A percentile compares a stretch with the other conserved stretches of the same genome.
phyloP scores from a whole-genome alignment of 2,329 filamentous ascomycete species.

The Nannizzia gypsea region DNA sequence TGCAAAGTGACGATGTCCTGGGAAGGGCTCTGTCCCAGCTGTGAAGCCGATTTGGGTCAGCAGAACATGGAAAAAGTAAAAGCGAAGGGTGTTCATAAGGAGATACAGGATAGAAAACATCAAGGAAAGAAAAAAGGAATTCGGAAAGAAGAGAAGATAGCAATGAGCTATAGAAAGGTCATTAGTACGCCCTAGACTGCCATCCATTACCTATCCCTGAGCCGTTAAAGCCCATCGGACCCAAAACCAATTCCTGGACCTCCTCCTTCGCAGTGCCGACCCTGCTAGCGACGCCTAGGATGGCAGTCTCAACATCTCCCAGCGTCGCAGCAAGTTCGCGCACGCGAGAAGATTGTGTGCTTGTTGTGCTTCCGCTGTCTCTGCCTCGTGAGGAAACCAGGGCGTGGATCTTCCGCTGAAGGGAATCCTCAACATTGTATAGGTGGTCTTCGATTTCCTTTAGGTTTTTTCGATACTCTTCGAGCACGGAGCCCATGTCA shows the following conservation, averaged over 20 bases:
- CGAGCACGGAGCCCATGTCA: slow-evolving; percentile 48
- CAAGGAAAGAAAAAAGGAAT: not conserved
- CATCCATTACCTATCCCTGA: slow-evolving; percentile 9
- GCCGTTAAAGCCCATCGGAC: slow-evolving; percentile 20
- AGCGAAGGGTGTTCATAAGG: not conserved
- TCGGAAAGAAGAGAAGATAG: not conserved
- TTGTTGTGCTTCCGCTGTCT: slow-evolving; percentile 27
- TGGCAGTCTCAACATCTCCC: slow-evolving; percentile 53
- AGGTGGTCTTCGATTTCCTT: slow-evolving; percentile 55
- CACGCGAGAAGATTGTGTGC: slow-evolving; percentile 34
- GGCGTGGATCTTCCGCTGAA: slow-evolving; percentile 49
- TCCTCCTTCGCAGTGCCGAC: slow-evolving; percentile 50
- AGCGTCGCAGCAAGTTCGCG: slow-evolving; percentile 46
- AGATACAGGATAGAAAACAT: not conserved
- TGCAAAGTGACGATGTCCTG: not conserved
- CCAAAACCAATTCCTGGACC: slow-evolving; percentile 45
- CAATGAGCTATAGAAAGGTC: not conserved
- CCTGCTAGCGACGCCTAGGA: slow-evolving; percentile 50
- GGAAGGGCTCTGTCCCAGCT: not conserved
- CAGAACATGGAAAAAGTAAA: not conserved
- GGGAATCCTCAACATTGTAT: slow-evolving; percentile 49
- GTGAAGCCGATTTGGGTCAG: not conserved
- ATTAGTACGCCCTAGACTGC: slow-evolving; percentile 4
- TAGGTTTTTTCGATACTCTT: slow-evolving; percentile 47
- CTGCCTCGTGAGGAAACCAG: slow-evolving; percentile 35